These are phyloP conservation scores for Aegilops speltoides DNA, from an alignment of 176 grass and related monocot species.

Conservation along the genomic window DNA sequence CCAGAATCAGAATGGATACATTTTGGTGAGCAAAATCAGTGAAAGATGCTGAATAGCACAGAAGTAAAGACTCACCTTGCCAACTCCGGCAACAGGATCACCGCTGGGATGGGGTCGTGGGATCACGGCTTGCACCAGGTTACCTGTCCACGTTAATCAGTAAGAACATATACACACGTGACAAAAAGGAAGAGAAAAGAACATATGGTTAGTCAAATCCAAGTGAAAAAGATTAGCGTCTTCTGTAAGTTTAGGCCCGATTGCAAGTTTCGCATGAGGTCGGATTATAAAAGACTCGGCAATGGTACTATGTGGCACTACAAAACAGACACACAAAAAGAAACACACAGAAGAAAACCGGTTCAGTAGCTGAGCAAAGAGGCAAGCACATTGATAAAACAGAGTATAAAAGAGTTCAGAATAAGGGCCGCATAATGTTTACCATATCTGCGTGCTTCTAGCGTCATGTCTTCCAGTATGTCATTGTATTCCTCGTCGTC, in stretches of 20 bases:
- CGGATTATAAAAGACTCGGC: slow-evolving; percentile 61
- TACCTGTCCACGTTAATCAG: slow-evolving; percentile 58
- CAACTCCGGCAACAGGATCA: slow-evolving; percentile 63
- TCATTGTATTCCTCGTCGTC: slow-evolving; percentile 85
- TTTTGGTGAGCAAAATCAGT: background rate
- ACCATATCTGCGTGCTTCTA: slow-evolving; percentile 84
- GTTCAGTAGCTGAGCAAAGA: slow-evolving; percentile 51
- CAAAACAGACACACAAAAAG: slow-evolving; percentile 47
- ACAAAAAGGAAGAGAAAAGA: background rate
- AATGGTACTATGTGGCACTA: slow-evolving; percentile 51
- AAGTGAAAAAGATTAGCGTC: slow-evolving; percentile 37
- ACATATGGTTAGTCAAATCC: slow-evolving; percentile 27
- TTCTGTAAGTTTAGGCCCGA: slow-evolving; percentile 51
- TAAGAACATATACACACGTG: slow-evolving; percentile 8
- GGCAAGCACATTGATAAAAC: slow-evolving; percentile 7
- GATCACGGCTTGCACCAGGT: slow-evolving; percentile 84
- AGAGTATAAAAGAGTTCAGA: background rate
- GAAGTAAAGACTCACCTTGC: slow-evolving; percentile 58
- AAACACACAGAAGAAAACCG: slow-evolving; percentile 50
- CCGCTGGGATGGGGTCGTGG: slow-evolving; percentile 71
- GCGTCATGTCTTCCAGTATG: slow-evolving; percentile 94
- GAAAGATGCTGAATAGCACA: background rate
- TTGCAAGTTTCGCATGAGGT: slow-evolving; percentile 68
- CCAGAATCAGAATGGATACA: background rate
- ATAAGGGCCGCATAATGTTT: background rate